Conservation (phyloP, 106 monocot genomes). For the Dioscorea zingiberensis region DNA sequence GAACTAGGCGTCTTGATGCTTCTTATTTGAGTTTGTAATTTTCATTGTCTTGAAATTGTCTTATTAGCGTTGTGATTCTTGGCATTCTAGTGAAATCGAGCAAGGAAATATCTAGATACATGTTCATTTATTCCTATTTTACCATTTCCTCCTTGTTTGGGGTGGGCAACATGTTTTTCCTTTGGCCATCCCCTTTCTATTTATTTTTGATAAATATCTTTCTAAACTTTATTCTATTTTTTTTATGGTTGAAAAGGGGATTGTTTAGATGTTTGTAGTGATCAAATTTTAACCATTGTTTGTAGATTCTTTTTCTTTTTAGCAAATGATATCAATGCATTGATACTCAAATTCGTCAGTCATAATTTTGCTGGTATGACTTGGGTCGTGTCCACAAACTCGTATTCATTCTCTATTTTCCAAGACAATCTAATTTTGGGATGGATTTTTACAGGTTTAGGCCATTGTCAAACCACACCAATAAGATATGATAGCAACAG, state of each 20-base stretch:
- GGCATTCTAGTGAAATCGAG: not conserved
- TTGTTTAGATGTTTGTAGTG: not conserved
- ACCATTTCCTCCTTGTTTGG: no score
- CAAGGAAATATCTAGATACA: no score
- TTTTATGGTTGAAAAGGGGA: not conserved
- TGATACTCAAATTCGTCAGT: not conserved
- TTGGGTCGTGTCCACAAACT: not conserved
- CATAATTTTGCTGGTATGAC: not conserved
- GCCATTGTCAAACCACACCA: slow-evolving; percentile 50
- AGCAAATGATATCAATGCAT: not conserved
- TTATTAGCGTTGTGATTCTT: not conserved
- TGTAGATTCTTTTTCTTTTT: not conserved
- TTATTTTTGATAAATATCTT: not conserved
- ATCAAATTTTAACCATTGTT: not conserved
- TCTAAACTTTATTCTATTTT: not conserved
- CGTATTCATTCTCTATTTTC: not conserved
- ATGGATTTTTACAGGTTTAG: slow-evolving; percentile 35
- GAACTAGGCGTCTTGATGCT: no score
- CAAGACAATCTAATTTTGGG: not conserved
- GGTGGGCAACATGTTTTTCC: no score
- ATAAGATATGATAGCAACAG: slow-evolving; percentile 22
- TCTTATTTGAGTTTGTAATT: not conserved
- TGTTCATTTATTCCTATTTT: no score
- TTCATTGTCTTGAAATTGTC: not conserved
- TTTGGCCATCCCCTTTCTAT: not conserved